phyloP scores from a whole-genome alignment of 1,284 basidiomycete genomes.

The Rhodotorula sp. region DNA sequence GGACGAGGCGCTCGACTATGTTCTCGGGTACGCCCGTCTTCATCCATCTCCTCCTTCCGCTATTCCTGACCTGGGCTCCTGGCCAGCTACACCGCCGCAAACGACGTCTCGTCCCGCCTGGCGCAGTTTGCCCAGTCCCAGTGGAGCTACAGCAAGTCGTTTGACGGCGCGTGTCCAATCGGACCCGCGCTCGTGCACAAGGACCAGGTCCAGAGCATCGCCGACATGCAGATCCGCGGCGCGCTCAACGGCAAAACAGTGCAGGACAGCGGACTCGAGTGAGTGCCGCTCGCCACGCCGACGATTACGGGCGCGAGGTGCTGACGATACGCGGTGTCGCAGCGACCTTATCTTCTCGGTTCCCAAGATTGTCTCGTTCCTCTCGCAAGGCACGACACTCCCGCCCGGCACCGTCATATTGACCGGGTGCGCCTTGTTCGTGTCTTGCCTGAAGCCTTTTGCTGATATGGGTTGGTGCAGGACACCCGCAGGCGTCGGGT shows the following conservation, averaged over 20 bases:
- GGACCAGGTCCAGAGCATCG: slow-evolving; percentile 40
- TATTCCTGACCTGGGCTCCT: too few relatives aligned
- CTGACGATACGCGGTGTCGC: not conserved
- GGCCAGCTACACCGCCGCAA: slow-evolving; percentile 47
- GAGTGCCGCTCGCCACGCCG: slow-evolving; percentile 22
- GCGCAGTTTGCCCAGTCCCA: slow-evolving; percentile 48
- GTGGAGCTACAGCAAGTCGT: slow-evolving; percentile 52
- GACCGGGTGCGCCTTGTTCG: slow-evolving; percentile 37
- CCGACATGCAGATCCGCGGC: slow-evolving; percentile 48
- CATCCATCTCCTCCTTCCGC: not conserved
- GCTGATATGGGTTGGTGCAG: slow-evolving; percentile 21
- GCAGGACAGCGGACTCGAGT: slow-evolving; percentile 51
- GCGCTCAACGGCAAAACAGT: slow-evolving; percentile 49
- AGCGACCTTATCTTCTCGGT: slow-evolving; percentile 54
- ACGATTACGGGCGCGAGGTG: not conserved
- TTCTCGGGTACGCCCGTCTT: slow-evolving; percentile 19
- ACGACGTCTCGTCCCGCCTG: slow-evolving; percentile 52
- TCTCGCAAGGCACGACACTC: slow-evolving; percentile 45
- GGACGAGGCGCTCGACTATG: slow-evolving; percentile 63
- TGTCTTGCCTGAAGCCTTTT: not conserved
- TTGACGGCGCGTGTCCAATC: slow-evolving; percentile 54
- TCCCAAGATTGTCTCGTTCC: slow-evolving; percentile 52
- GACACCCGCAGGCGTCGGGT: slow-evolving; percentile 53
- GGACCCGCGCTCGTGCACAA: slow-evolving; percentile 41
- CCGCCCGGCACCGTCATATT: slow-evolving; percentile 44